Evolutionary conservation across 208 protist species (phyloP).

Genomic region (Angomonas deanei): DNA sequence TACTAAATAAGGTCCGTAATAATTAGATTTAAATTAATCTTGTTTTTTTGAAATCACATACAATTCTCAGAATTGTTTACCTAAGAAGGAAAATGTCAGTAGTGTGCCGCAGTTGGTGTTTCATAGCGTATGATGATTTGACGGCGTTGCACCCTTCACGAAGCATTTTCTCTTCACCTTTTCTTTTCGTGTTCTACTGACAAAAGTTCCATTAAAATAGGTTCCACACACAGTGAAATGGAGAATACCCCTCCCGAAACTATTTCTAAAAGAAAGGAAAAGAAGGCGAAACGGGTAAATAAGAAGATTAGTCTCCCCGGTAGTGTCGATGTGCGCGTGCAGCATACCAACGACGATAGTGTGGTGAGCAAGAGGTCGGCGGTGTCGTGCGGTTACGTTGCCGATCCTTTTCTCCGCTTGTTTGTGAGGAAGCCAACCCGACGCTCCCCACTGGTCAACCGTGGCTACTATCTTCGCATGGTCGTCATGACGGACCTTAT

Average conservation of each 20-base stretch:
- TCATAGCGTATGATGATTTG: too few relatives aligned
- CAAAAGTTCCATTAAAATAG: too few relatives aligned
- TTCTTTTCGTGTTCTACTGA: too few relatives aligned
- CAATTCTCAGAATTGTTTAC: too few relatives aligned
- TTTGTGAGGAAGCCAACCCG: slow-evolving; percentile 81
- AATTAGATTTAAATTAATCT: neutral
- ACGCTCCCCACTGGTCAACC: slow-evolving; percentile 85
- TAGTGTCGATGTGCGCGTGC: slow-evolving; percentile 71
- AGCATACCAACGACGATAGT: slow-evolving; percentile 91
- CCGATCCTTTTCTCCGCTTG: slow-evolving; percentile 65
- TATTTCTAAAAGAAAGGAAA: slow-evolving; percentile 41
- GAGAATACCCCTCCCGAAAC: neutral
- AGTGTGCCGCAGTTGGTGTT: too few relatives aligned
- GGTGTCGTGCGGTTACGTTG: slow-evolving; percentile 59
- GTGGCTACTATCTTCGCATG: slow-evolving; percentile 88
- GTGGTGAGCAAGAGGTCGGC: slow-evolving; percentile 88
- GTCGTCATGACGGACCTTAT: slow-evolving; percentile 73
- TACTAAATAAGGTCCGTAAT: neutral
- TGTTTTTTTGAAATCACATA: neutral
- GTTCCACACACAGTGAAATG: neutral
- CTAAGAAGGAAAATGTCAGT: too few relatives aligned
- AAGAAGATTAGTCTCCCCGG: slow-evolving; percentile 34
- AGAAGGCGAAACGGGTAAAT: slow-evolving; percentile 43
- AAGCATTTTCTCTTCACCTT: too few relatives aligned
- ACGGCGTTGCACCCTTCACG: too few relatives aligned